Conservation (phyloP, 106 monocot genomes). For the Dendrobium huoshanense region DNA sequence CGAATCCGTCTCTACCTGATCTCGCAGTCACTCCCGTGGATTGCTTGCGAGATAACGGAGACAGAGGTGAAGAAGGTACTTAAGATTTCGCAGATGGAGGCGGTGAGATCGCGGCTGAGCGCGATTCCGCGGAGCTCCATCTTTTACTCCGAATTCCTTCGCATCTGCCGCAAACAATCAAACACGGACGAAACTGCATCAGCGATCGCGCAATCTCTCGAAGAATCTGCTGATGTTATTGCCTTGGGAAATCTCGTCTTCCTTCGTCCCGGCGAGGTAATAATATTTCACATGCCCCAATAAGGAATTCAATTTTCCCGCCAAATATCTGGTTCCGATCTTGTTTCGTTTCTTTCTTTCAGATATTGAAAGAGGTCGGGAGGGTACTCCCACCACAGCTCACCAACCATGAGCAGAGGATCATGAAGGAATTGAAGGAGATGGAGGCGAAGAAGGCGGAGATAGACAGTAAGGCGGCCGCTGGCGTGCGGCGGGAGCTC, state of each 20-base stretch:
- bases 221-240: background rate
- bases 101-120: background rate
- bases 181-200: background rate
- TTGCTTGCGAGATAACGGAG: background rate
- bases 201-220: conserved; percentile 2
- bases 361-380: background rate
- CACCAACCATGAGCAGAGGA: background rate
- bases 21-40: background rate
- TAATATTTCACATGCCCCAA: background rate
- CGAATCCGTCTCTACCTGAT: background rate
- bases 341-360: background rate
- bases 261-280: conserved; percentile 6
- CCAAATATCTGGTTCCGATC: background rate
- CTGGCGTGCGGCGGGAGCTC: conserved; percentile 3
- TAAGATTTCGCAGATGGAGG: background rate
- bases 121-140: background rate
- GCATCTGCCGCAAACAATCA: background rate
- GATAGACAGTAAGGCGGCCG: conserved; percentile 7
- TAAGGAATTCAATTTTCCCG: background rate
- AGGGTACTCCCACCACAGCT: background rate
- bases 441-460: conserved; percentile 11
- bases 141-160: background rate
- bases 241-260: conserved; percentile 1
- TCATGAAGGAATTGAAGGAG: background rate
- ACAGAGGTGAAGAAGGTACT: background rate